Conservation (phyloP, 345 rosid species). For the Capsella bursapastoris region DNA sequence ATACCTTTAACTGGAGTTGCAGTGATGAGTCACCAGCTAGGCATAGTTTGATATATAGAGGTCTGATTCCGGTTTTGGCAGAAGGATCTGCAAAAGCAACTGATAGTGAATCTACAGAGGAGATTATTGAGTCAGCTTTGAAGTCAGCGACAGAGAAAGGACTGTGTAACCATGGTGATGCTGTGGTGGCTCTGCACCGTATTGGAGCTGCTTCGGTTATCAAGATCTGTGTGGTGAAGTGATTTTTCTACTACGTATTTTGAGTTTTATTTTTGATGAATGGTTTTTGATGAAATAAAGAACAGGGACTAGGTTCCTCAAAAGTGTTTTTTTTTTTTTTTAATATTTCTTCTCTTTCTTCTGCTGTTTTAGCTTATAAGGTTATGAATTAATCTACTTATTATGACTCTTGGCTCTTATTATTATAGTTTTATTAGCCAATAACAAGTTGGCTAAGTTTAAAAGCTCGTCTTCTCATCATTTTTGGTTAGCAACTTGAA, state of each 20-base stretch:
- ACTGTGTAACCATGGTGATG: constrained; percentile 34
- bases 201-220: constrained; percentile 33
- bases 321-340: neutral
- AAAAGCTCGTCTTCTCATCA: neutral
- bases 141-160: constrained; percentile 31
- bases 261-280: neutral
- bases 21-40: constrained; percentile 50
- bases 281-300: constrained; percentile 18
- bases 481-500: neutral
- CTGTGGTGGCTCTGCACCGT: constrained; percentile 36
- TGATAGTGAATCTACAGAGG: constrained; percentile 35
- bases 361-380: neutral
- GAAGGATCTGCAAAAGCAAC: constrained; percentile 32
- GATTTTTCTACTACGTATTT: constrained; percentile 7
- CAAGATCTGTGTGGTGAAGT: constrained; percentile 37
- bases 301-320: constrained; percentile 11
- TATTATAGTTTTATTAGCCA: neutral
- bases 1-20: constrained; percentile 64
- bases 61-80: constrained; percentile 28
- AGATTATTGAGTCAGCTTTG: constrained; percentile 22
- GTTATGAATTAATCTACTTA: neutral
- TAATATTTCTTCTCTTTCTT: neutral
- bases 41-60: constrained; percentile 34
- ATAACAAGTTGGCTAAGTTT: neutral
- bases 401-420: neutral